Evolutionary conservation across 2,329 filamentous ascomycete species (phyloP), one percentile per base, ranked within the genome.

Genomic region (Diaporthe australafricana): DNA sequence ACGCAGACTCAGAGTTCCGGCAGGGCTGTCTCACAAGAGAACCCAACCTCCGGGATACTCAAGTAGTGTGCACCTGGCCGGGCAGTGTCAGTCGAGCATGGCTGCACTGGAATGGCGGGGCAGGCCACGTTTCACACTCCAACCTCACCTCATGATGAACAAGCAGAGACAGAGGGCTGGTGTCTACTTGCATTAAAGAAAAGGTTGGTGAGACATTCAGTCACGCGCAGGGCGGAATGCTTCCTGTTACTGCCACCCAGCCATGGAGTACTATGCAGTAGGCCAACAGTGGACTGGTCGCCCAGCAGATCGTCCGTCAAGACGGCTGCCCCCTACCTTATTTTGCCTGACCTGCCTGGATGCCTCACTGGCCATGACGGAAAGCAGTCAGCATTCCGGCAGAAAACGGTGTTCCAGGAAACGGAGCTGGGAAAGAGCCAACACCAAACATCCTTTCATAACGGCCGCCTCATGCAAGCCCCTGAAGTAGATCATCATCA

Each of bases 391-490:
- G 3, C n/a, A 8, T 17, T 5, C 53, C 32, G 32, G 32, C 32
- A 3, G 1, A 14, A 32, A 42, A 63, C 57, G 57, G 57, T 35
- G 20, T 6, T 25, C 12, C 12, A 1, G 3, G 16, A 38, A 30
- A 47, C 35, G 25, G 22, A 42, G n/a, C 25, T 16, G 6, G 8
- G 14, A 27, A 22, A 14, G 38, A 30, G 17, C 60, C 27, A 38
- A 35, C 32, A 9, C 32, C 32, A 35, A n/a, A 14, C 30, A 63
- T 35, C 60, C 60, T 65, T 38, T 65, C 60, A 50, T 27, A 65
- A 65, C 60, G 60, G 60, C 42, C 42, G 60, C 30, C 60, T 65
- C n/a, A 65, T 65, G 60, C 60, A 65, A 50, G 60, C 60, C 60
- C 60, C 60, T 65, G 60, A 65, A 25, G 60, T 20, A 65, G 45